Base-by-base conservation (phyloP, 2,329 filamentous ascomycete species). In the Cadophora luteo-olivacea region DNA sequence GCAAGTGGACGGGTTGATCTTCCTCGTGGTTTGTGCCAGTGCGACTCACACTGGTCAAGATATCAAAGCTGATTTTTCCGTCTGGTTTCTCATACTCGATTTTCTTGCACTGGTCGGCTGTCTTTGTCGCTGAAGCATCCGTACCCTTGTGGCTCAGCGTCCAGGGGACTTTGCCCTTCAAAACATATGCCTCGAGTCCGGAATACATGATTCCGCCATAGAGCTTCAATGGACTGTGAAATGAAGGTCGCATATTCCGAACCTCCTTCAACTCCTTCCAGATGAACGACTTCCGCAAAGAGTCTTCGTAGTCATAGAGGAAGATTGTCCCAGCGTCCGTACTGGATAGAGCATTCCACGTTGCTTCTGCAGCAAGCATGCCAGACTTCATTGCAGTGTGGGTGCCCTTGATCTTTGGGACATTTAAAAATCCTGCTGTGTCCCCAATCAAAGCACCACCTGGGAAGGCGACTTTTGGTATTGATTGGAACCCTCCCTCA, bases 1-100 rank as follows among this genome's bases (percentile, higher is more conserved):
- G 93, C 75, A 99, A 83, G 81, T 99, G 96, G 62, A 97, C 94
- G 0, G 96, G 96, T 82, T 99, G 94, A 80, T 99, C 96, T 82
- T 99, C 96, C 81, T 98, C 96, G 81, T 99, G 96, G 82, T 98
- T 98, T 38, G 96, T 99, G 49, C 96, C 96, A 5, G 96, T 98
- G 67, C 96, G 89, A 73, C 92, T 97, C 16, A 99, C 96, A 76
- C 92, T 97, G 1, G 96, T 99, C 78, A 99, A 82, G 73, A 99
- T 97, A 79, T 99, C 96, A 78, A 99, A 99, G 72, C 89, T 93
- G 79, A 99, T 90, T 82, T 97, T 92, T 74, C 94, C 94, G 79
- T 99, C 96, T 1, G 96, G 96, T 83, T 98, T 99, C 65, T 93
- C 92, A 78, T 99, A 99, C 78, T 97, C 93, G 76, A 99, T 98